Percentiles rank a stretch among this genome's conserved stretches.
phyloP scores from a whole-genome alignment of 768 basidiomycete genomes.

The Naganishia kalamii region DNA sequence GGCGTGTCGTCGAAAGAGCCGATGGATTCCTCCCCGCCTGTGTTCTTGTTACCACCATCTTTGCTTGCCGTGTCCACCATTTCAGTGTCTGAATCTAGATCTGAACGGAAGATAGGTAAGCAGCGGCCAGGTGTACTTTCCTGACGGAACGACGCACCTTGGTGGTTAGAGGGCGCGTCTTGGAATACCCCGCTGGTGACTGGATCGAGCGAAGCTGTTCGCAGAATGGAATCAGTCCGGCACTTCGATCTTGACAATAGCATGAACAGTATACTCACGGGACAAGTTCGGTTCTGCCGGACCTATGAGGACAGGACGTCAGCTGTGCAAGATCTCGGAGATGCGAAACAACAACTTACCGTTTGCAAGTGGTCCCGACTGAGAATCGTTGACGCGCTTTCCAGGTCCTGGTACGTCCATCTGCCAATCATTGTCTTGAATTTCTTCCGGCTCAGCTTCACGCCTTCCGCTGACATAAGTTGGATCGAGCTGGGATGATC shows the following conservation, averaged over 20 bases:
- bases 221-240: neutral
- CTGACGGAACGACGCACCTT: neutral
- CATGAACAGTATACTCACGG: neutral
- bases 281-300: neutral
- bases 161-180: neutral
- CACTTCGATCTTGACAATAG: too few relatives aligned
- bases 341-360: neutral
- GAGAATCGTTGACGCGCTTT: neutral
- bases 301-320: neutral
- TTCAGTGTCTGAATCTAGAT: neutral
- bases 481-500: conserved; percentile 8
- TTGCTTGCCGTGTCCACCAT: neutral
- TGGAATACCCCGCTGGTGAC: neutral
- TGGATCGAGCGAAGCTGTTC: neutral
- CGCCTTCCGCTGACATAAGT: conserved; percentile 7
- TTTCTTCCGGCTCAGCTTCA: neutral
- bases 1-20: neutral
- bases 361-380: neutral
- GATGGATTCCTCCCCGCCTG: neutral
- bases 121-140: neutral
- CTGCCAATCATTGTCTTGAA: conserved; percentile 2
- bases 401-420: neutral
- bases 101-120: neutral
- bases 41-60: neutral
- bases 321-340: too few relatives aligned